Base-by-base conservation (phyloP, 148 eudicot species). In the Vaccinium corymbosum region DNA sequence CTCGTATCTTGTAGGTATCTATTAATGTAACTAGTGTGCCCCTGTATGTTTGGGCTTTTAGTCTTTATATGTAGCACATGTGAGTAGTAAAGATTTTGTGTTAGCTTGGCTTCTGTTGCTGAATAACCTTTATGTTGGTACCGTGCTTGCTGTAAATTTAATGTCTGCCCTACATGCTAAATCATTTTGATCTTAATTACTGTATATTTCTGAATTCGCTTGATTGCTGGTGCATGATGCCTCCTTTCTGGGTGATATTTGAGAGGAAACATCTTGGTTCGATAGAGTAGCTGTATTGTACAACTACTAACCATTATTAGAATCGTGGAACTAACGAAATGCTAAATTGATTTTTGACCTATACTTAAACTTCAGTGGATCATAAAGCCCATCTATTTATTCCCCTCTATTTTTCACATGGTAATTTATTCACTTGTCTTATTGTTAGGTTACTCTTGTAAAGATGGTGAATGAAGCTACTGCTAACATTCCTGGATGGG, bases 391-490 rank as follows among this genome's bases (percentile, higher is more conserved):
- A 12, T 13, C 42, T 68, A 25, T 50, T 78, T 27, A 29, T n/a
- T 53, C 3, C 17, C 35, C 17, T 35, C 49, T 35, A 25, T 27
- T 35, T 59, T 1, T 16, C 42, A 48, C 10, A 27, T 57, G 1
- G 27, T 59, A 56, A 49, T 42, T 25, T 29, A 1, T 46, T 35
- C 10, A 7, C 53, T 75, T 12, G 14, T 55, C 27, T 27, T 22
- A 42, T 86, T 52, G 68, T 74, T 88, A 92, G 94, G 94, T 84
- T 20, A 92, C 94, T 76, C 92, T 92, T 12, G 91, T 92, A 62
- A 88, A 88, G 56, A 92, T 90, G 94, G 90, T 92, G 80, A 92
- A 92, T 79, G 91, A 92, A 88, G 94, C 94, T 85, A 92, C 94
- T 32, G 91, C 90, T 53, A 90, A 92, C 89, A 89, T 92, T 89